phyloP scores from a whole-genome alignment of 768 basidiomycete genomes.

The Cystobasidium ongulense region DNA sequence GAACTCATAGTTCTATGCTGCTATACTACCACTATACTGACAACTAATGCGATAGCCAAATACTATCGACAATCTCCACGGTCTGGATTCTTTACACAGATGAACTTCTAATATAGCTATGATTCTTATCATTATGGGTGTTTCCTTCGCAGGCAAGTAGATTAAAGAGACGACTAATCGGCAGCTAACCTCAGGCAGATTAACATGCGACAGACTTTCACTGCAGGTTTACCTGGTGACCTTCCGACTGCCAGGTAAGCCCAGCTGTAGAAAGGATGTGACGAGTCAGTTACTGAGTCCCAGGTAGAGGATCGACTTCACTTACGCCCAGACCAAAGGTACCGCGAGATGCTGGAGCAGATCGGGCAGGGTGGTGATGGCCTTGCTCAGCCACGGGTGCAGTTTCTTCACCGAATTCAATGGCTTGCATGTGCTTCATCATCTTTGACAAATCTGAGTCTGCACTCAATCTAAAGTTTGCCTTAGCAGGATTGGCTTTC shows the following conservation, averaged over 20 bases:
- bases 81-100: too few species aligned
- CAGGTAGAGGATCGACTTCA: background rate
- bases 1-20: too few species aligned
- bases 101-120: too few species aligned
- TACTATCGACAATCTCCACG: too few species aligned
- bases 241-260: background rate
- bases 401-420: conserved; percentile 18
- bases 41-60: too few species aligned
- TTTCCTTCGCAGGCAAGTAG: too few species aligned
- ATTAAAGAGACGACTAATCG: too few species aligned
- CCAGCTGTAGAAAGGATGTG: background rate
- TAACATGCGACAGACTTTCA: too few species aligned
- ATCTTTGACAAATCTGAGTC: conserved; percentile 22
- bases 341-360: background rate
- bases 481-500: conserved; percentile 14
- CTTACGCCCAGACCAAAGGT: background rate
- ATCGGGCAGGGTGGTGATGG: background rate
- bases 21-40: too few species aligned
- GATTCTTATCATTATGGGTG: too few species aligned
- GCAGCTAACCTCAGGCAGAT: too few species aligned
- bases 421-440: conserved; percentile 27
- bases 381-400: background rate
- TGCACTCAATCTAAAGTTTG: conserved; percentile 15
- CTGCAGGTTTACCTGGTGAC: too few species aligned
- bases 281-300: background rate